Evolutionary conservation across 2,329 filamentous ascomycete species (phyloP).

Genomic region (Pseudogymnoascus sp.): DNA sequence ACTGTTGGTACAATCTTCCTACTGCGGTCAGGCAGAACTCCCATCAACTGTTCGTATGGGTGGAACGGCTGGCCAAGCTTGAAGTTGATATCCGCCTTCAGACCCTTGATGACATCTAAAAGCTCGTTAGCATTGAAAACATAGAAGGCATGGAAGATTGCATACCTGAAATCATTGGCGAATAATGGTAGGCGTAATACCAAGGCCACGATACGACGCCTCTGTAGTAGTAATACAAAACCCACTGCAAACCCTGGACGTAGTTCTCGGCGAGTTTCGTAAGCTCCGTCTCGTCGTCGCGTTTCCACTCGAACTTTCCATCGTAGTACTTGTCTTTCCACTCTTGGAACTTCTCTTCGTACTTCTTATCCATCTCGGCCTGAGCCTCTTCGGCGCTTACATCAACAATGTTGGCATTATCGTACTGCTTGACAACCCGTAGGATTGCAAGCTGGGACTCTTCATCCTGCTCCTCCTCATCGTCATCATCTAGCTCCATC

Average conservation of each 20-base stretch:
- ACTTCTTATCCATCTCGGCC: slow-evolving; percentile 70
- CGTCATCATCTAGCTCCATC: slow-evolving; percentile 44
- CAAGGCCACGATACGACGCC: slow-evolving; percentile 98
- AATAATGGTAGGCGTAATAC: slow-evolving; percentile 96
- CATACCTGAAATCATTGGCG: slow-evolving; percentile 83
- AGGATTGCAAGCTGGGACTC: slow-evolving; percentile 76
- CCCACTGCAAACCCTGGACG: slow-evolving; percentile 95
- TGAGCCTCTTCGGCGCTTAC: slow-evolving; percentile 71
- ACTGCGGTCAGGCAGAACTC: slow-evolving; percentile 91
- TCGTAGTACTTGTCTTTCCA: slow-evolving; percentile 96
- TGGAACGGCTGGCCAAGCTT: slow-evolving; percentile 89
- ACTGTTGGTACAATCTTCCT: slow-evolving; percentile 87
- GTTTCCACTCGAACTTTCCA: slow-evolving; percentile 82
- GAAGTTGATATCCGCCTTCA: slow-evolving; percentile 84
- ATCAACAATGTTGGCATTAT: slow-evolving; percentile 80
- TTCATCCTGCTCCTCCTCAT: slow-evolving; percentile 69
- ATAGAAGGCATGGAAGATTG: not conserved
- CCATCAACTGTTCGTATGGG: slow-evolving; percentile 96
- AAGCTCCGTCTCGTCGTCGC: slow-evolving; percentile 73
- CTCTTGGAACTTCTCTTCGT: slow-evolving; percentile 77
- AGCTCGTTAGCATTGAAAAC: slow-evolving; percentile 18
- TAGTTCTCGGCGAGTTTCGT: slow-evolving; percentile 87
- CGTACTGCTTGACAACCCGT: slow-evolving; percentile 81
- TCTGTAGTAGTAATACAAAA: slow-evolving; percentile 94
- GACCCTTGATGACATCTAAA: slow-evolving; percentile 75